phyloP scores from a whole-genome alignment of 352 stramenopile genomes.

The Globisporangium splendens region DNA sequence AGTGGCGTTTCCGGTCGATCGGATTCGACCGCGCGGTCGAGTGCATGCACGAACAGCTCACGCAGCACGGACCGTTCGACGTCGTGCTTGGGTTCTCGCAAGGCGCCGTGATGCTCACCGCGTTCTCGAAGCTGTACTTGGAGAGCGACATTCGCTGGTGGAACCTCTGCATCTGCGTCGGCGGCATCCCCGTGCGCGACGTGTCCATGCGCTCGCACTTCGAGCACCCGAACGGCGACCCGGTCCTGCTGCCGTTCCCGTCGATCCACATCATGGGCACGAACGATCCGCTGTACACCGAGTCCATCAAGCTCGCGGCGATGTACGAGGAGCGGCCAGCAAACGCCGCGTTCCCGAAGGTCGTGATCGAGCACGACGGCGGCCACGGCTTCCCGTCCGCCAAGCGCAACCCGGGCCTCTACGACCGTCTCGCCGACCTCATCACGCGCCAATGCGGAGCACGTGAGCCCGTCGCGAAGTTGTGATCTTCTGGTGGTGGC shows the following conservation, averaged over 20 bases:
- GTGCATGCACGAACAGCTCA: conserved; percentile 55
- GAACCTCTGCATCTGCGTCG: conserved; percentile 52
- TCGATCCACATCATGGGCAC: conserved; percentile 49
- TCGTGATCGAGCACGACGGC: conserved; percentile 34
- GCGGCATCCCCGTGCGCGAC: conserved; percentile 28
- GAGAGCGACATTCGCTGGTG: conserved; percentile 38
- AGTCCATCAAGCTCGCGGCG: conserved; percentile 22
- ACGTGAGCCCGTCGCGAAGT: neutral
- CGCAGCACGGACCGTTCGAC: conserved; percentile 64
- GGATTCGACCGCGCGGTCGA: conserved; percentile 43
- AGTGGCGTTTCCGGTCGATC: conserved; percentile 18
- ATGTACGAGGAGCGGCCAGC: conserved; percentile 33
- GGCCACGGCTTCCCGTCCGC: conserved; percentile 34
- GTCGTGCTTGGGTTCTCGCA: conserved; percentile 79
- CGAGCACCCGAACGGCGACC: conserved; percentile 33
- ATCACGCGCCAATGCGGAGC: conserved; percentile 16
- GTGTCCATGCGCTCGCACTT: conserved; percentile 41
- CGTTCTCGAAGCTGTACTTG: conserved; percentile 57
- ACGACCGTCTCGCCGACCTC: conserved; percentile 11
- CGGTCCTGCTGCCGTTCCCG: conserved; percentile 39
- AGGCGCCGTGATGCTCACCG: conserved; percentile 59
- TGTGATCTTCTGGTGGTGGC: neutral
- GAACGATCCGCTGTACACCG: conserved; percentile 27
- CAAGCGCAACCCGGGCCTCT: conserved; percentile 15
- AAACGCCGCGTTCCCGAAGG: conserved; percentile 16